Evolutionary conservation across 2,329 filamentous ascomycete genomes (phyloP), one percentile per base, ranked within the genome.

Genomic region (Botrytis porri): DNA sequence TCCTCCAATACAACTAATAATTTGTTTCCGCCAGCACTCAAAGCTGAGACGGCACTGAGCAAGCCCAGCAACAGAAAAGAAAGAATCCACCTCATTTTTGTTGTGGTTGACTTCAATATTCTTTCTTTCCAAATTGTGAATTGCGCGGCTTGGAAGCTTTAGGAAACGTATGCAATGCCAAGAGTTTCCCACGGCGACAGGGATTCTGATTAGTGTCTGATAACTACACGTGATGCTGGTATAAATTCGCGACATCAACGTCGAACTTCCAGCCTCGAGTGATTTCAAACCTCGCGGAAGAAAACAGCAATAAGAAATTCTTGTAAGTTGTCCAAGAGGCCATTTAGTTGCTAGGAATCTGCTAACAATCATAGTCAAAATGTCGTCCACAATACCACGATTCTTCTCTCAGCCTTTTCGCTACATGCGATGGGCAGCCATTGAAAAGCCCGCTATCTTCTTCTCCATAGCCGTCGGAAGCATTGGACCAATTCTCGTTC

Each of bases 381-480:
- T 94, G 91, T 87, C 88, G 76, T 80, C 84, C 79, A 79, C 87
- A 74, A 86, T 88, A 72, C 92, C 94, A 79, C 86, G 87, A 80
- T 98, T 99, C 92, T 98, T 92, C 90, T 88, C 89, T 77, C 87
- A 88, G 74, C 96, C 96, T 76, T 80, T 97, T 82, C 90, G 90
- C 79, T 98, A 97, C 89, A 84, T 93, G 80, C 91, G 91, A 84
- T 98, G 95, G 94, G 90, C 94, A 70, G 88, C 93, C 69, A 91
- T 94, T 84, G 92, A 96, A 83, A 93, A 92, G 83, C 96, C 96
- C 69, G 94, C 94, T 74, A 92, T 94, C 85, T 97, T 98, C 87
- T 98, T 90, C 88, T 94, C 93, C 79, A 85, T 93, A 80, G 81
- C 93, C 73, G 85, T 98, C 77, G 95, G 93, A 78, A 85, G 83